Evolutionary conservation across 2,329 filamentous ascomycete species (phyloP).

Genomic region (Botrytis byssoidea): DNA sequence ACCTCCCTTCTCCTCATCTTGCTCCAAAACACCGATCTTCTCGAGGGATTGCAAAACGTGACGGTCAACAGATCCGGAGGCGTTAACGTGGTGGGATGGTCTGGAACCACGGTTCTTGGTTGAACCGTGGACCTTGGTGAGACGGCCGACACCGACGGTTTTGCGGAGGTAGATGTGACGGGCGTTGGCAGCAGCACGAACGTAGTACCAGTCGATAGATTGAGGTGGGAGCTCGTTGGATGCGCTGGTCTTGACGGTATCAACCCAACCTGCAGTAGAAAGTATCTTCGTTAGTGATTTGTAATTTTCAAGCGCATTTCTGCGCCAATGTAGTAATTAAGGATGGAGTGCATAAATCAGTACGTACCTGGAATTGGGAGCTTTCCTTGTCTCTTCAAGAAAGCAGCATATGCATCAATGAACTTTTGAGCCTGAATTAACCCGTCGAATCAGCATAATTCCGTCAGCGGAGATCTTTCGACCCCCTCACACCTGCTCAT

Average conservation of each 20-base stretch:
- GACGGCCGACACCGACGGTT: constrained; percentile 96
- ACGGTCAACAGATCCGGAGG: constrained; percentile 92
- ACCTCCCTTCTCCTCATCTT: constrained; percentile 97
- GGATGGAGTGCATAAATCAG: background rate
- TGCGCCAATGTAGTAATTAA: background rate
- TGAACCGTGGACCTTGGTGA: constrained; percentile 93
- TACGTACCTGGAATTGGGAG: constrained; percentile 80
- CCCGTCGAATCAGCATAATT: constrained; percentile 63
- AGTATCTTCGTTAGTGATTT: constrained; percentile 5
- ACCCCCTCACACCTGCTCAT: constrained; percentile 70
- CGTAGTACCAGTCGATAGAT: constrained; percentile 95
- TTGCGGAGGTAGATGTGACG: constrained; percentile 99
- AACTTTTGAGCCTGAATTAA: constrained; percentile 75
- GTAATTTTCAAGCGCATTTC: background rate
- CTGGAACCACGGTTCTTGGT: constrained; percentile 95
- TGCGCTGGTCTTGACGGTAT: constrained; percentile 97
- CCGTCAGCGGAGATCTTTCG: constrained; percentile 71
- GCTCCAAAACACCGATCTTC: constrained; percentile 98
- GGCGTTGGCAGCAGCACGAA: constrained; percentile 89
- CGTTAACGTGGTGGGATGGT: constrained; percentile 93
- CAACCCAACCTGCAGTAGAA: constrained; percentile 79
- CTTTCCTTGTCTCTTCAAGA: constrained; percentile 94
- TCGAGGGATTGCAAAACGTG: constrained; percentile 96
- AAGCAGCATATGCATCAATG: constrained; percentile 80
- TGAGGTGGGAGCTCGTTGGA: constrained; percentile 97